Evolutionary conservation across 495 filamentous ascomycete genomes (phyloP), one percentile per base, ranked within the genome.

Genomic region (Aspergillus avenaceus): DNA sequence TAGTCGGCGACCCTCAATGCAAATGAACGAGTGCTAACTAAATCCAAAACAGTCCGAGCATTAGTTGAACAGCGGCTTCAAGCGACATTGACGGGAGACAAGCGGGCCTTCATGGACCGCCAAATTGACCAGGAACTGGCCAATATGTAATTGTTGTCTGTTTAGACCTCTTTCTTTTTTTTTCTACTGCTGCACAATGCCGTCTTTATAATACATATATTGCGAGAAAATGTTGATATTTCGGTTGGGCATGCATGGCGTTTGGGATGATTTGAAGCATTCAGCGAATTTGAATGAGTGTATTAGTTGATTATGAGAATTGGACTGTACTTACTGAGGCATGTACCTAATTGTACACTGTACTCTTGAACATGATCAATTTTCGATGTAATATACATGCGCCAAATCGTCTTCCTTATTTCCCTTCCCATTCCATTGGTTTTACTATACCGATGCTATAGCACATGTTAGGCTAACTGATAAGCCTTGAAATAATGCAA

Each of bases 101-200:
- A 88, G 62, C 79, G 84, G 54, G 79, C 78, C 21, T 96, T 93
- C 74, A 73, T 97, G 67, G 92, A 97, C 70, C 79, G 82, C 56
- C 84, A 88, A 72, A 97, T 98, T 70, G 93, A 98, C 69, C 80
- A 81, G 45, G 92, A 97, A 71, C 74, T 98, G 56, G 90, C 91
- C 43, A 95, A 88, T 69, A 96, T 97, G 91, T 95, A 51, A 47
- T 91, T 95, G 88, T 90, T 14, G 27, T 38, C 18, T 21, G 12
- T 43, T 31, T 52, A 8, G 23, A 28, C 13, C 51, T 47, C 5
- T 38, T 29, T 54, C 23, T 52, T 49, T 49, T 28, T 50, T 45
- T 43, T 44, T 19, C 22, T 18, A 42, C 52, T 26, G 31, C 27
- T 19, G 19, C 42, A 45, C 42, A 27, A 13, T 16, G 42, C 16